These are phyloP conservation scores for Ambrosia trifida DNA, from an alignment of 129 eudicot species.

Conservation along the genomic window DNA sequence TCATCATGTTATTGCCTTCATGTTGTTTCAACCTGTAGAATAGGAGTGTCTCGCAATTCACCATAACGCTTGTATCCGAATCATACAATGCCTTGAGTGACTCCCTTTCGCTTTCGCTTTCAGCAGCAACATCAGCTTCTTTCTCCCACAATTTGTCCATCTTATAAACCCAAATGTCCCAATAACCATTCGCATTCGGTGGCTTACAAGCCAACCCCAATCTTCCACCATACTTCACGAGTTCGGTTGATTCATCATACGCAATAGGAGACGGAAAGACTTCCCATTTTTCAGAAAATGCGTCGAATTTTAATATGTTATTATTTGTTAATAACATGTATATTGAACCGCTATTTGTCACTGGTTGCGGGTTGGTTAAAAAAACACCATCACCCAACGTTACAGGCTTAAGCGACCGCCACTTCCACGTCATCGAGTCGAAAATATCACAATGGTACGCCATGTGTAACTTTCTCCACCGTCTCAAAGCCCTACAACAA, in stretches of 20 bases:
- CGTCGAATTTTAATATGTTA: slow-evolving; percentile 8
- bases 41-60: neutral
- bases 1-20: neutral
- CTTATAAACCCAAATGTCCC: slow-evolving; percentile 16
- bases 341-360: neutral
- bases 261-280: neutral
- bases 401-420: neutral
- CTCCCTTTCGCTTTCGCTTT: slow-evolving; percentile 8
- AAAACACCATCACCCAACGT: neutral
- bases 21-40: slow-evolving; percentile 4
- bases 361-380: neutral
- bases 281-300: neutral
- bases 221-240: slow-evolving; percentile 15
- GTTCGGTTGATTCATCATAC: neutral
- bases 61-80: slow-evolving; percentile 1
- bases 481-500: too few relatives aligned
- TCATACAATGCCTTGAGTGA: neutral
- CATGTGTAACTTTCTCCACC: neutral
- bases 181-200: neutral
- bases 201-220: slow-evolving; percentile 5
- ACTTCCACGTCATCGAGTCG: slow-evolving; percentile 10
- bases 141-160: neutral
- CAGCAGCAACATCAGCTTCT: neutral
- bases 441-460: slow-evolving; percentile 15
- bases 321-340: slow-evolving; percentile 1